Percentiles rank a stretch among this genome's conserved stretches.
phyloP scores from a whole-genome alignment of 2,329 filamentous ascomycete genomes.

The Botryotinia convoluta region DNA sequence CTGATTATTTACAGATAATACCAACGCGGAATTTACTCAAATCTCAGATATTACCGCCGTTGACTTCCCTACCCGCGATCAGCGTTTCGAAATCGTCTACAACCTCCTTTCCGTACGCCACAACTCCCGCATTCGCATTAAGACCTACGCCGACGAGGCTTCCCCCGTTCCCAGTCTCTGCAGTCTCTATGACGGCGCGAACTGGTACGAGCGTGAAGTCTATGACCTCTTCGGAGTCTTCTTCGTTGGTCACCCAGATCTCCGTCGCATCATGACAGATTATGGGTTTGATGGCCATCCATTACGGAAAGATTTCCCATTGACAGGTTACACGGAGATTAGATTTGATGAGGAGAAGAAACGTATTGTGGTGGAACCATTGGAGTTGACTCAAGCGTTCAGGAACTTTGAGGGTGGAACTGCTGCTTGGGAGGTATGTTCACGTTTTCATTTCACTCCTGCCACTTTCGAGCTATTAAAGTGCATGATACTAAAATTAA shows the following conservation, averaged over 20 bases:
- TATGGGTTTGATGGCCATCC: conserved; percentile 99
- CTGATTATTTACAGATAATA: conserved; percentile 65
- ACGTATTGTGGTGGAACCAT: conserved; percentile 94
- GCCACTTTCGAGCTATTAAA: conserved; percentile 32
- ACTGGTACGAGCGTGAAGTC: conserved; percentile 98
- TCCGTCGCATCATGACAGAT: conserved; percentile 98
- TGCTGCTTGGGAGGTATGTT: conserved; percentile 67
- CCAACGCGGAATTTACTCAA: conserved; percentile 93
- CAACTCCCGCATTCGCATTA: conserved; percentile 94
- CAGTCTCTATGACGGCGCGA: conserved; percentile 85
- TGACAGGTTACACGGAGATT: conserved; percentile 97
- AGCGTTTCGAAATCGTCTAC: conserved; percentile 98
- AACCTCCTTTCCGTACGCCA: conserved; percentile 94
- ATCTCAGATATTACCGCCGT: conserved; percentile 89
- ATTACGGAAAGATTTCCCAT: conserved; percentile 93
- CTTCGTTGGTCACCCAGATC: conserved; percentile 91
- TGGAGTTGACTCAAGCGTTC: conserved; percentile 97
- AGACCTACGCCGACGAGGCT: conserved; percentile 97
- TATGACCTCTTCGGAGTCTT: conserved; percentile 98
- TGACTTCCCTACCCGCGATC: conserved; percentile 91
- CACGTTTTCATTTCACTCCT: background rate
- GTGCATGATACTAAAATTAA: conserved; percentile 35
- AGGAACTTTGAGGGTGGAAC: conserved; percentile 94
- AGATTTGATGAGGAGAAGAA: conserved; percentile 99
- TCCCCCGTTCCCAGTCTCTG: conserved; percentile 89